Evolutionary conservation across 2,329 filamentous ascomycete genomes (phyloP), one percentile per base, ranked within the genome.

Genomic region (Sclerotinia minor): DNA sequence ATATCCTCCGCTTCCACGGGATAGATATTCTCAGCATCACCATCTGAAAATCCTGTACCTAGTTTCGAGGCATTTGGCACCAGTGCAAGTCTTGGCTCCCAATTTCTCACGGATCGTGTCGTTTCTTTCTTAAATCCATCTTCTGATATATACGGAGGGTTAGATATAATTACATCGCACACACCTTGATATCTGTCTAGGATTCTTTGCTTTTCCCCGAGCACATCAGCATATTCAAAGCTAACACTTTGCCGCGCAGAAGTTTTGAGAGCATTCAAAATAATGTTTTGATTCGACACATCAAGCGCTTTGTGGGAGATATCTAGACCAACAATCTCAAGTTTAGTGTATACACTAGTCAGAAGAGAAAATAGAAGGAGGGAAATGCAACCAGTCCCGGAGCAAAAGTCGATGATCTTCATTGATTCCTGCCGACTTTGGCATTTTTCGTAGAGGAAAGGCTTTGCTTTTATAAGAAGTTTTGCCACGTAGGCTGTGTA

Each of bases 381-480:
- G 0, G 92, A 85, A 71, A 98, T 96, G 79, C 94, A 97, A 5
- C 95, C 95, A 6, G 91, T 92, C 13, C 95, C 95, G 0, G 92
- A 94, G 78, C 95, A 98, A 41, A 97, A 82, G 78, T 99, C 95
- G 11, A 97, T 78, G 52, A 98, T 81, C 17, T 83, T 84, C 17
- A 96, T 73, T 44, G 47, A 3, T 19, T 68, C 49, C 26, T 44
- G 53, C 52, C n/a, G n/a, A 38, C 21, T 38, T n/a, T 38, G n/a
- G 13, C 5, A 19, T n/a, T 15, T 19, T 52, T 53, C 8, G 17
- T 44, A 11, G 21, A 29, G 41, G 45, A 44, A 21, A 35, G 19
- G 44, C n/a, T 21, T 26, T 21, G 38, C 59, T 41, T 58, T 64
- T 53, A 49, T 24, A 26, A 50, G 44, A 44, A 70, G 50, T 35